phyloP scores from a whole-genome alignment of 371 early-diverging fungal species.

The Haplosporangium sp. region DNA sequence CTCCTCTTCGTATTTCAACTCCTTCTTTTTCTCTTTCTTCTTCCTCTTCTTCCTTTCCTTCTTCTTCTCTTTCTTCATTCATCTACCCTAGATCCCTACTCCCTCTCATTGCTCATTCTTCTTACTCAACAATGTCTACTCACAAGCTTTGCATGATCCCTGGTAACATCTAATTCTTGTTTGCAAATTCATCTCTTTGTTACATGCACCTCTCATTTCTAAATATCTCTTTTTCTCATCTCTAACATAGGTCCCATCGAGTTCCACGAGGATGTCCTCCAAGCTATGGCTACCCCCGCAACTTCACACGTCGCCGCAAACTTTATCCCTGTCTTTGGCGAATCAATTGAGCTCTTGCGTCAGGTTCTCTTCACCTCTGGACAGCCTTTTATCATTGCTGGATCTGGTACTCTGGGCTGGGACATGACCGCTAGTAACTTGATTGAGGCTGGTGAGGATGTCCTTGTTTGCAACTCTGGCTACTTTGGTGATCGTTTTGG shows the following conservation, averaged over 20 bases:
- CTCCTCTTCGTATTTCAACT: conserved; percentile 6
- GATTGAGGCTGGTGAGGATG: conserved; percentile 89
- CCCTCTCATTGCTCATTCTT: conserved; percentile 21
- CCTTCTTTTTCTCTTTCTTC: conserved; percentile 18
- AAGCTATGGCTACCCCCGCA: conserved; percentile 91
- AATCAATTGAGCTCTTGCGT: conserved; percentile 85
- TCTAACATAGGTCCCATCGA: conserved; percentile 84
- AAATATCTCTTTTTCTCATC: not conserved
- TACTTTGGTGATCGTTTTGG: conserved; percentile 97
- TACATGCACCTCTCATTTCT: conserved; percentile 1
- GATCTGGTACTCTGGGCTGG: conserved; percentile 96
- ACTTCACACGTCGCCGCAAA: conserved; percentile 93
- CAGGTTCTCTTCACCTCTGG: conserved; percentile 85
- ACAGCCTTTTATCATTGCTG: conserved; percentile 95
- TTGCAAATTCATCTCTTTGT: not conserved
- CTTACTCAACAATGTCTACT: conserved; percentile 51
- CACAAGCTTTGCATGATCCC: conserved; percentile 95
- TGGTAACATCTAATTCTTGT: conserved; percentile 59
- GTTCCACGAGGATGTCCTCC: conserved; percentile 90
- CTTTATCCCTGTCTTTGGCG: conserved; percentile 91
- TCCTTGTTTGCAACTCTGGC: conserved; percentile 92
- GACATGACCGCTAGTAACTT: conserved; percentile 94
- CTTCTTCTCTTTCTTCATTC: conserved; percentile 5
- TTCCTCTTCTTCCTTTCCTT: not conserved
- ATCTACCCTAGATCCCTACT: conserved; percentile 13